A percentile compares a stretch with the other conserved stretches of the same genome.
Evolutionary conservation across 257 asterid genomes (phyloP).

Genomic region (Lithospermum erythrorhizon): DNA sequence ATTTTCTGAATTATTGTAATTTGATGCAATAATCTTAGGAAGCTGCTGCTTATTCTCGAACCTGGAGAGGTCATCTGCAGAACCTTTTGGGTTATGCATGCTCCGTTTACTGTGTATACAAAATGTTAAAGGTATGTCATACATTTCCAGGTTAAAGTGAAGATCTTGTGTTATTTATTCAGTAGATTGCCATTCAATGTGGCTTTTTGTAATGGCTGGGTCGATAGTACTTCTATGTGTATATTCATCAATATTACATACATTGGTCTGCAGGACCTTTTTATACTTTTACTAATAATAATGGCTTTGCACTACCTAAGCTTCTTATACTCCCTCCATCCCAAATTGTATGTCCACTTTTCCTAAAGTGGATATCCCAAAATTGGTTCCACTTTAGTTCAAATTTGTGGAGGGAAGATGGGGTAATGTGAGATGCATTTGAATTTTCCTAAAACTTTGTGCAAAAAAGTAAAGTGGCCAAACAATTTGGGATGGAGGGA

Average conservation of each 20-base stretch:
- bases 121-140: conserved; percentile 79
- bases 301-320: no score
- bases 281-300: not conserved
- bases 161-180: not conserved
- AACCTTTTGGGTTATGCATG: conserved; percentile 93
- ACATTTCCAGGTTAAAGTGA: not conserved
- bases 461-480: no score
- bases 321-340: no score
- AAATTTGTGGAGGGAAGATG: no score
- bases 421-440: no score
- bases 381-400: no score
- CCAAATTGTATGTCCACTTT: no score
- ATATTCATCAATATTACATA: not conserved
- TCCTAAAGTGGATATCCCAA: no score
- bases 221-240: not conserved
- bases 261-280: not conserved
- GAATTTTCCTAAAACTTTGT: no score
- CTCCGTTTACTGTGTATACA: conserved; percentile 87
- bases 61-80: conserved; percentile 99
- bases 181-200: not conserved
- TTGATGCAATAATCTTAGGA: conserved; percentile 45
- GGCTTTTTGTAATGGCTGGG: not conserved
- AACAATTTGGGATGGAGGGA: no score
- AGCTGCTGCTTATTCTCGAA: conserved; percentile 98
- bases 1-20: conserved; percentile 5